phyloP scores from a whole-genome alignment of 2,329 filamentous ascomycete genomes.

The Lecanosticta acicola region DNA sequence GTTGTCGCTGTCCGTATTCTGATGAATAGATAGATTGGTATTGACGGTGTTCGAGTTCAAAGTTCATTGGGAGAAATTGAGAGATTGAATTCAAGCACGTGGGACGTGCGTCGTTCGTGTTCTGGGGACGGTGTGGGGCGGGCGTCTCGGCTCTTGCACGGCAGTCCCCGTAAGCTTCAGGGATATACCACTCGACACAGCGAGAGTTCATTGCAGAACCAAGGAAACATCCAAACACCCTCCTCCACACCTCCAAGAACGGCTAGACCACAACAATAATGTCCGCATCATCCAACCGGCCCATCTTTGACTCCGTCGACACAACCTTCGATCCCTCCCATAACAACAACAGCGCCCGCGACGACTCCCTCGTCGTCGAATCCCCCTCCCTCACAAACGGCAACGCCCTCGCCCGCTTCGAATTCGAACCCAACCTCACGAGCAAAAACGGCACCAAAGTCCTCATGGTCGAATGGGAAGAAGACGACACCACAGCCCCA shows the following conservation, averaged over 20 bases:
- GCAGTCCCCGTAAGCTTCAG: too few relatives aligned
- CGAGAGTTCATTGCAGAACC: too few relatives aligned
- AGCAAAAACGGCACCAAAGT: slow-evolving; percentile 78
- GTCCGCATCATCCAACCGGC: slow-evolving; percentile 16
- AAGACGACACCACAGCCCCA: slow-evolving; percentile 51
- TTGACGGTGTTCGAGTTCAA: too few relatives aligned
- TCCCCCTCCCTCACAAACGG: slow-evolving; percentile 45
- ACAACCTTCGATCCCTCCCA: slow-evolving; percentile 29
- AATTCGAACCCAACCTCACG: slow-evolving; percentile 72
- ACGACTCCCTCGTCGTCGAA: slow-evolving; percentile 27
- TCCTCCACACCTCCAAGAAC: background rate
- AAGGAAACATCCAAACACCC: too few relatives aligned
- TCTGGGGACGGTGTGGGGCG: too few relatives aligned
- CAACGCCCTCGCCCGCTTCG: slow-evolving; percentile 73
- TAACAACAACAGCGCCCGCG: slow-evolving; percentile 11
- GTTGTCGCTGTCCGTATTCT: too few relatives aligned
- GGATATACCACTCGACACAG: too few relatives aligned
- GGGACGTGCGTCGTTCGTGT: background rate
- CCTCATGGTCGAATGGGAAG: slow-evolving; percentile 88
- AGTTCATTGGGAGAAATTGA: too few relatives aligned
- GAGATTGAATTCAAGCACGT: too few relatives aligned
- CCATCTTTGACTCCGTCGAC: slow-evolving; percentile 40
- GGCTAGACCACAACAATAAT: slow-evolving; percentile 1
- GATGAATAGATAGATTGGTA: too few relatives aligned
- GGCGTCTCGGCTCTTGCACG: too few relatives aligned